Evolutionary conservation across 257 asterid species (phyloP).

Genomic region (Nemophila menziesii): DNA sequence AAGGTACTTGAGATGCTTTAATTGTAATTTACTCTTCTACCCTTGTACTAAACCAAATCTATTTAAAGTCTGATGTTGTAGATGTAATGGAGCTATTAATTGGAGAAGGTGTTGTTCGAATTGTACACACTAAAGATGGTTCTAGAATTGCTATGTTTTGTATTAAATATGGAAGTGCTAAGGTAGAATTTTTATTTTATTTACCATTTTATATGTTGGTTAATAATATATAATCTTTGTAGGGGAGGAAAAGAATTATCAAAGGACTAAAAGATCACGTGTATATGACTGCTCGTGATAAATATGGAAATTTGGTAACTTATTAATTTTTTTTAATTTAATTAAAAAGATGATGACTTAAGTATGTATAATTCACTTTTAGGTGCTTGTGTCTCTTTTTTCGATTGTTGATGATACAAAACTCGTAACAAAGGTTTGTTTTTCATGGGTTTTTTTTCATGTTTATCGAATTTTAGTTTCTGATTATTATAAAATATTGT

Average conservation of each 20-base stretch:
- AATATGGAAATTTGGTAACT: constrained; percentile 63
- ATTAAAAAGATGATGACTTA: too few species aligned
- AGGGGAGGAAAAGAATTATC: constrained; percentile 92
- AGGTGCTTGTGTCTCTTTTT: constrained; percentile 75
- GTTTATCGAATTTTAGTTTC: not conserved
- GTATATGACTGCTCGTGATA: constrained; percentile 65
- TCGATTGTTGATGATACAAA: constrained; percentile 92
- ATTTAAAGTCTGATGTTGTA: constrained; percentile 72
- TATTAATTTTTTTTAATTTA: too few species aligned
- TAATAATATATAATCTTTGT: constrained; percentile 2
- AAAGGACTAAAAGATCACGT: constrained; percentile 77
- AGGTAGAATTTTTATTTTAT: constrained; percentile 42
- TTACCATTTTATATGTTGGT: too few species aligned
- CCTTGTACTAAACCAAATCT: constrained; percentile 30
- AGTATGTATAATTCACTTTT: too few species aligned
- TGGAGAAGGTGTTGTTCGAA: constrained; percentile 52
- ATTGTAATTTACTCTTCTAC: not conserved
- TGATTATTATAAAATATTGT: constrained; percentile 9
- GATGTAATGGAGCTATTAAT: constrained; percentile 68
- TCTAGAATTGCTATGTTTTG: constrained; percentile 67
- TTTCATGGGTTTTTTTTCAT: constrained; percentile 9
- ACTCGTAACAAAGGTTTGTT: constrained; percentile 71
- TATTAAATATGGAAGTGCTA: constrained; percentile 82
- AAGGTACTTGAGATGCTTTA: constrained; percentile 33
- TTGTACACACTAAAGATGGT: constrained; percentile 90